Evolutionary conservation across 495 filamentous ascomycete genomes (phyloP), one percentile per base, ranked within the genome.

Genomic region (Tuber borchii): DNA sequence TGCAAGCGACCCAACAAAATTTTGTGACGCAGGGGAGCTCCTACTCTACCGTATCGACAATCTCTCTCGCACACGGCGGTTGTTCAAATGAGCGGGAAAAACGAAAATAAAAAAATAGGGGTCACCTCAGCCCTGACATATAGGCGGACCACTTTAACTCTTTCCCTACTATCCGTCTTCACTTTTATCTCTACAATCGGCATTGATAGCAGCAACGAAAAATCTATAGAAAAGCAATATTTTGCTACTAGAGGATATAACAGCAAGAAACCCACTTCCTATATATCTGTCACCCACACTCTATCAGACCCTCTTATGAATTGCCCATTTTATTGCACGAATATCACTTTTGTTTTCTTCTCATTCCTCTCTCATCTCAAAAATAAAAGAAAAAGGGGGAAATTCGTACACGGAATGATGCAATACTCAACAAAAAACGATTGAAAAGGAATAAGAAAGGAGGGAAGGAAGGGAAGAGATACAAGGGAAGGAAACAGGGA

Each of bases 351-450:
- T 65, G 14, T 65, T 65, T 34, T 65, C 26, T 26, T 46, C 12
- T 31, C 56, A 34, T 65, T 34, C 14, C 26, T 26, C 26, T 22
- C 46, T 56, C 48, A 26, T 61, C 51, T 65, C 26, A 31, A 65
- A 34, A n/a, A 26, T 61, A 14, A 61, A 61, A 3, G n/a, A 16
- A 61, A 31, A 31, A 65, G 74, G 68, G 72, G 76, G 75, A 75
- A 73, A 44, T 75, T 69, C 61, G 70, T 48, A 79, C 71, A 75
- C 61, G 45, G 56, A 79, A 73, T 39, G 45, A 34, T 65, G 26
- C 26, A 65, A 65, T 65, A 79, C 78, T 70, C 75, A 74, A 74
- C 75, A 51, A 72, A 72, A 46, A 61, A 75, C 77, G 71, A 78
- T 71, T 46, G 61, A 51, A 73, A 70, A 75, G 78, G 56, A 72